Conservation (phyloP, 2,329 filamentous ascomycete genomes). For the Alternaria angustiovoidea region DNA sequence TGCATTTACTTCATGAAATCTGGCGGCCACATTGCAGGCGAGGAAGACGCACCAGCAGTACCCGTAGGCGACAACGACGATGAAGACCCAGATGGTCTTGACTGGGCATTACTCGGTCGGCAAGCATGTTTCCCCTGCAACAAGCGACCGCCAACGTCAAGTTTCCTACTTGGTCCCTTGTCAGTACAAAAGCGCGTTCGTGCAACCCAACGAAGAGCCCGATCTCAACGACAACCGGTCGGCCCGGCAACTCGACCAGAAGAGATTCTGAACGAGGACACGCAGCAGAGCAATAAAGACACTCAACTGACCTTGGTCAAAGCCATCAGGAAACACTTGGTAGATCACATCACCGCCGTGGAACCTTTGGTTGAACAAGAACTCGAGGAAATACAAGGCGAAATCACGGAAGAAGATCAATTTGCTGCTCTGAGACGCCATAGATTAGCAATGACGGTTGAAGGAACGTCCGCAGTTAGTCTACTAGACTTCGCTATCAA, state of each 20-base stretch:
- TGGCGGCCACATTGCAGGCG: constrained; percentile 62
- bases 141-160: constrained; percentile 76
- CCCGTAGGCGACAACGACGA: constrained; percentile 66
- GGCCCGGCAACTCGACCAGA: constrained; percentile 76
- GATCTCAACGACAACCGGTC: constrained; percentile 72
- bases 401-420: constrained; percentile 48
- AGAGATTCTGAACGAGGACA: constrained; percentile 76
- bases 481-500: constrained; percentile 91
- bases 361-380: constrained; percentile 55
- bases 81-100: constrained; percentile 73
- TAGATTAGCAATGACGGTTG: constrained; percentile 65
- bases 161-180: constrained; percentile 87
- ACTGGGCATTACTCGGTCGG: constrained; percentile 84
- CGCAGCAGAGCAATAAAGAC: constrained; percentile 77
- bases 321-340: constrained; percentile 73
- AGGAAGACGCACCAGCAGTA: constrained; percentile 61
- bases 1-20: constrained; percentile 85
- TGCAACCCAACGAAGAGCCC: constrained; percentile 71
- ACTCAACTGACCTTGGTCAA: constrained; percentile 81
- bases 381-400: constrained; percentile 32
- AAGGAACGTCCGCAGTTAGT: constrained; percentile 70
- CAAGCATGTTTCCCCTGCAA: constrained; percentile 78
- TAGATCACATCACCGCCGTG: constrained; percentile 47
- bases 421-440: constrained; percentile 68
- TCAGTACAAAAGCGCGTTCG: constrained; percentile 87